Evolutionary conservation across 768 basidiomycete genomes (phyloP).

Genomic region (Boletus reticulatus): DNA sequence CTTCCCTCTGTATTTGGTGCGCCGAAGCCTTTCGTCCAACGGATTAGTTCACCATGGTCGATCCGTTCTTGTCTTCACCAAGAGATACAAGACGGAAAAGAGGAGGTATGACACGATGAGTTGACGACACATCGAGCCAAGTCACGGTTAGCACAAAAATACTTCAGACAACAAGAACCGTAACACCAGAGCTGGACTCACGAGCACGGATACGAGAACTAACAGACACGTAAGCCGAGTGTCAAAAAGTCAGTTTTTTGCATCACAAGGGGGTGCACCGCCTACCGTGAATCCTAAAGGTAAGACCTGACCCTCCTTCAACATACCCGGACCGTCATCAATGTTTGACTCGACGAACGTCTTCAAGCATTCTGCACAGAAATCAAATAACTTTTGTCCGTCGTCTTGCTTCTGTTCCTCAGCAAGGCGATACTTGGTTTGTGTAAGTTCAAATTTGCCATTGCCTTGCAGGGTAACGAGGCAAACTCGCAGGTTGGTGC

Average conservation of each 20-base stretch:
- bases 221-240: background rate
- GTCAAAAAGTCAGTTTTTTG: slow-evolving; percentile 3
- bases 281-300: slow-evolving; percentile 93
- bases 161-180: background rate
- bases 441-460: slow-evolving; percentile 97
- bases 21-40: slow-evolving; percentile 99
- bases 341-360: slow-evolving; percentile 81
- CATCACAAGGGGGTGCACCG: slow-evolving; percentile 9
- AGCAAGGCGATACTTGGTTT: slow-evolving; percentile 93
- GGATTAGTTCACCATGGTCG: slow-evolving; percentile 90
- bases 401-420: slow-evolving; percentile 99
- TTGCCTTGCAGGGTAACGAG: slow-evolving; percentile 88
- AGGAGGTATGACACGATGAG: background rate
- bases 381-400: slow-evolving; percentile 95
- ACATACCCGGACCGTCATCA: slow-evolving; percentile 44
- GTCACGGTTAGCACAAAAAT: background rate
- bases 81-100: background rate
- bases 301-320: slow-evolving; percentile 55
- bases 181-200: slow-evolving; percentile 40
- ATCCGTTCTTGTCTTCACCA: slow-evolving; percentile 79
- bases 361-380: slow-evolving; percentile 92
- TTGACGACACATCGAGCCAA: background rate
- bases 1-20: slow-evolving; percentile 87
- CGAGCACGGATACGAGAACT: slow-evolving; percentile 97
- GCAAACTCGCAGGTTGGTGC: slow-evolving; percentile 98